These are phyloP conservation scores for Ramularia endophylla DNA, from an alignment of 2,329 filamentous ascomycete species.

Conservation along the genomic window DNA sequence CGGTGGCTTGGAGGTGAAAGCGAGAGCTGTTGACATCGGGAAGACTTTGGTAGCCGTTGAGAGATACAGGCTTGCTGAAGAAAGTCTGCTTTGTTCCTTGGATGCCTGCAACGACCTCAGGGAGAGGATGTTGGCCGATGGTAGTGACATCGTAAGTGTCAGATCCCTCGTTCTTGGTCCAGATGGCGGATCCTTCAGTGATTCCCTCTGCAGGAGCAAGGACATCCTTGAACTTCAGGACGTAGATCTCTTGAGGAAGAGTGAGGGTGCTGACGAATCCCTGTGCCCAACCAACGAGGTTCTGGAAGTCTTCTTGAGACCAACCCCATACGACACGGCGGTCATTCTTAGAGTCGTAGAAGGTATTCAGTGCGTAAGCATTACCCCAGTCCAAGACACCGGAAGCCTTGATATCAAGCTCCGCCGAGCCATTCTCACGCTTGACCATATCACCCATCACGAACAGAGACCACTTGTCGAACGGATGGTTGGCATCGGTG, in stretches of 20 bases:
- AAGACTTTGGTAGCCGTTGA: slow-evolving; percentile 15
- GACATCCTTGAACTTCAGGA: slow-evolving; percentile 33
- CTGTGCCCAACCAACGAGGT: slow-evolving; percentile 31
- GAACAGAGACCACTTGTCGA: slow-evolving; percentile 37
- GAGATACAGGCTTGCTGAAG: slow-evolving; percentile 15
- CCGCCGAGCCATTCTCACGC: slow-evolving; percentile 35
- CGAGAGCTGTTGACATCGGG: slow-evolving; percentile 25
- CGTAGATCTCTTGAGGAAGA: slow-evolving; percentile 38
- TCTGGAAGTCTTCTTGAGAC: slow-evolving; percentile 35
- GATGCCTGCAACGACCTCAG: slow-evolving; percentile 36
- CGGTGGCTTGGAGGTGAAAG: slow-evolving; percentile 34
- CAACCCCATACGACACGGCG: slow-evolving; percentile 40
- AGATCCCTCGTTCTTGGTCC: slow-evolving; percentile 14
- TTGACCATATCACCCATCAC: slow-evolving; percentile 35
- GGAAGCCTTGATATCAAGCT: slow-evolving; percentile 36
- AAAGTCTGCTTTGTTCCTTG: slow-evolving; percentile 23
- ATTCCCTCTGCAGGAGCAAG: slow-evolving; percentile 27
- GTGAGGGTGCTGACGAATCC: slow-evolving; percentile 38
- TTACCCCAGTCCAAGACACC: slow-evolving; percentile 37
- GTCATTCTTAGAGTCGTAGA: slow-evolving; percentile 40
- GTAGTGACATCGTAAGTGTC: slow-evolving; percentile 37
- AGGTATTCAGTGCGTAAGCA: slow-evolving; percentile 38
- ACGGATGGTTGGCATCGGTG: slow-evolving; percentile 33
- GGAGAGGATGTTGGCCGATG: slow-evolving; percentile 35
- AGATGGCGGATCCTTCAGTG: slow-evolving; percentile 6